These are phyloP conservation scores for Lasiodiplodia hormozganensis DNA, from an alignment of 2,329 filamentous ascomycete genomes.

Conservation along the genomic window DNA sequence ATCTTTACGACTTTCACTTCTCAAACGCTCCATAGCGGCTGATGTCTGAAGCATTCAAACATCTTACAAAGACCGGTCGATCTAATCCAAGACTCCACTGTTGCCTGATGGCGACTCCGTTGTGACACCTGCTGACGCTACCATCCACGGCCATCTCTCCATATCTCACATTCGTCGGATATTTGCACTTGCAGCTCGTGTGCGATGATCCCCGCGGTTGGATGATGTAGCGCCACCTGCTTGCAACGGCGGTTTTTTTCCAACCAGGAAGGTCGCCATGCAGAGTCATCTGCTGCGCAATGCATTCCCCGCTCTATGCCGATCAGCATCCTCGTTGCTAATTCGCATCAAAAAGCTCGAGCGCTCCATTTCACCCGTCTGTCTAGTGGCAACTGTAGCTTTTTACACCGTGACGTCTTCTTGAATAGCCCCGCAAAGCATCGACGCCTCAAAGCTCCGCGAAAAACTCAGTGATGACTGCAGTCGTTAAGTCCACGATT, in stretches of 20 bases:
- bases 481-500: constrained; percentile 59
- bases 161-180: neutral
- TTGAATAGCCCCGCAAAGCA: neutral
- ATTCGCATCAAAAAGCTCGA: neutral
- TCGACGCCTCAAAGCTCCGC: constrained; percentile 4
- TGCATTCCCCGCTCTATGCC: constrained; percentile 22
- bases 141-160: neutral
- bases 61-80: neutral
- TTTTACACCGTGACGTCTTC: neutral
- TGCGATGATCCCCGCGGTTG: constrained; percentile 12
- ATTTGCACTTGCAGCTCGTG: constrained; percentile 4
- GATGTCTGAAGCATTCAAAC: neutral
- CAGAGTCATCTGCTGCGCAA: constrained; percentile 24
- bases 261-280: constrained; percentile 19
- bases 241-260: constrained; percentile 4
- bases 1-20: neutral
- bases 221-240: constrained; percentile 13
- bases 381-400: neutral
- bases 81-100: neutral
- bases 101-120: neutral
- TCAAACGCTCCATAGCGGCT: neutral
- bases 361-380: neutral
- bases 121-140: neutral
- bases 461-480: constrained; percentile 61
- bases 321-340: neutral